These are phyloP conservation scores for Funneliformis caledonium DNA, from an alignment of 371 early-diverging fungal genomes.

Conservation along the genomic window DNA sequence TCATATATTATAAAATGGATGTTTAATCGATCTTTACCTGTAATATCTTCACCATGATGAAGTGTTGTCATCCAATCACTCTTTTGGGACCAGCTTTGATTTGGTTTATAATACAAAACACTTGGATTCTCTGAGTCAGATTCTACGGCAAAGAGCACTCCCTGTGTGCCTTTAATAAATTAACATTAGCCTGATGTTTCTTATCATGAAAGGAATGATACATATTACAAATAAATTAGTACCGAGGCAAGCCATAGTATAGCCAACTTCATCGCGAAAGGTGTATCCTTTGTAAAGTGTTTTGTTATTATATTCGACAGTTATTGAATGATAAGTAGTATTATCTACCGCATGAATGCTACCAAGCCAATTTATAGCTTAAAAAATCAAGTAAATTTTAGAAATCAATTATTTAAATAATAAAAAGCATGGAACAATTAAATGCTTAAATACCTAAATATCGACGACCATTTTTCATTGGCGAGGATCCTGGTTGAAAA, in stretches of 20 bases:
- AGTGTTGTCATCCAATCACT: conserved; percentile 80
- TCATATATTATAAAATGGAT: neutral
- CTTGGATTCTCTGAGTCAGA: conserved; percentile 47
- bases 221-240: neutral
- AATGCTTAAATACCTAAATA: conserved; percentile 58
- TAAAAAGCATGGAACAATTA: neutral
- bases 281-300: conserved; percentile 74
- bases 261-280: conserved; percentile 78
- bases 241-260: conserved; percentile 73
- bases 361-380: conserved; percentile 83
- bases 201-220: neutral
- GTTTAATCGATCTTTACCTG: conserved; percentile 44
- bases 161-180: conserved; percentile 53
- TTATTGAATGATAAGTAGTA: conserved; percentile 70
- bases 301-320: conserved; percentile 89
- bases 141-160: conserved; percentile 78
- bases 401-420: neutral
- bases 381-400: conserved; percentile 24
- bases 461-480: conserved; percentile 61
- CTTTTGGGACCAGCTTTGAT: conserved; percentile 71
- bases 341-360: conserved; percentile 75
- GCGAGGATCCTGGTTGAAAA: conserved; percentile 67
- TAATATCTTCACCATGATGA: conserved; percentile 68
- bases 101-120: conserved; percentile 64
- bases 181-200: conserved; percentile 10